phyloP scores from a whole-genome alignment of 306 rosid genomes.

The Glycine tomentella region DNA sequence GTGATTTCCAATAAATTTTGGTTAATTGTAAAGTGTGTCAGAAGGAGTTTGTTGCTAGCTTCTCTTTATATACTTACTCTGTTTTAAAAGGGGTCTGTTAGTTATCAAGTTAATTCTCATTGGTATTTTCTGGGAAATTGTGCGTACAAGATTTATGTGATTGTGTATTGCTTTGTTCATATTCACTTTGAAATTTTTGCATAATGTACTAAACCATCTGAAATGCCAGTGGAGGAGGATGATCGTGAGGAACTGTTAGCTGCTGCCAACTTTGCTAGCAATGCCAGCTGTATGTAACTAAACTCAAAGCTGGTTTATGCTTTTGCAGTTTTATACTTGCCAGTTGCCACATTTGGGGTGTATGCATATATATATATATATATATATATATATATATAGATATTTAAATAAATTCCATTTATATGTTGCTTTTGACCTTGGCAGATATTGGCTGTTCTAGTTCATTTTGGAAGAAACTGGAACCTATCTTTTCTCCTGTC shows the following conservation, averaged over 20 bases:
- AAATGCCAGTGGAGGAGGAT: conserved; percentile 73
- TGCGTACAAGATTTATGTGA: conserved; percentile 21
- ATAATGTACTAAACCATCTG: conserved; percentile 43
- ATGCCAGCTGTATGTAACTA: conserved; percentile 69
- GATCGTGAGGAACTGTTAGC: conserved; percentile 74
- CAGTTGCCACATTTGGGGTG: background rate
- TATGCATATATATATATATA: background rate
- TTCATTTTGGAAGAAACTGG: conserved; percentile 84
- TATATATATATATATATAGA: too few species aligned
- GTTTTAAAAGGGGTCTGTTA: conserved; percentile 21
- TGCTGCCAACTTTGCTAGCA: conserved; percentile 80
- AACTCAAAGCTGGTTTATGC: conserved; percentile 34
- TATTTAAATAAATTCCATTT: background rate
- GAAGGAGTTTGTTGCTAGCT: background rate
- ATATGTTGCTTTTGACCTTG: conserved; percentile 39
- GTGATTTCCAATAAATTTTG: background rate
- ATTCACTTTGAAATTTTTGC: conserved; percentile 19
- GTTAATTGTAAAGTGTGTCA: background rate
- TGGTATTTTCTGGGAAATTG: conserved; percentile 32
- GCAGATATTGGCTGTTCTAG: conserved; percentile 78
- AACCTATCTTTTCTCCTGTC: conserved; percentile 67
- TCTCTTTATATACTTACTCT: conserved; percentile 11
- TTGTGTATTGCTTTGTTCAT: conserved; percentile 21
- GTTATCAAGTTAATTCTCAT: conserved; percentile 8
- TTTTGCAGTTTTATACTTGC: conserved; percentile 22